Base-by-base conservation (phyloP, 805 yeast species). In the Zygosaccharomyces kombuchaensis region DNA sequence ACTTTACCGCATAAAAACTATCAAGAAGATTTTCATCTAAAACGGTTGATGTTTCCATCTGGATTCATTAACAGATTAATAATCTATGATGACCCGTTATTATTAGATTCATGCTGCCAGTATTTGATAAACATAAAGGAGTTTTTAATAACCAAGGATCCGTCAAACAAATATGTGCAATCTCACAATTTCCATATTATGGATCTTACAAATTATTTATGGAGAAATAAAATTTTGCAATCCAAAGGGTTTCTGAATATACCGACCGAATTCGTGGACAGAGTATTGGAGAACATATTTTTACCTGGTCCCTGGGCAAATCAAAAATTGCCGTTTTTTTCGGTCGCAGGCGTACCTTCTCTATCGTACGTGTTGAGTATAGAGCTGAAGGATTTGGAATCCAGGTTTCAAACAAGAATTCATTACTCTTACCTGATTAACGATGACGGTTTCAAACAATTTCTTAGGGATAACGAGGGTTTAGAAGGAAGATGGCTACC, bases 161-260 rank as follows among this genome's bases (percentile, higher is more conserved):
- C 54, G 2, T 34, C 51, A 2, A 51, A 55, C n/a, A 27, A 30
- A 17, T 50, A 45, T 30, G 55, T 57, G 12, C 54, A 57, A 29
- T 27, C 47, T 30, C 62, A 56, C 17, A 62, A 62, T 36, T 56
- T 48, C 13, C 56, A 53, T 43, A 56, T 60, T 8, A 30, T 60
- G 43, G 65, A 61, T 46, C 36, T 57, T 12, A 57, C 65, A 14
- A 63, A 61, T 36, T 59, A 57, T 34, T 42, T 63, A 16, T 63
- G 67, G 65, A 58, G 63, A 44, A 63, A 60, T 30, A 61, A 55
- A 43, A 46, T 58, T 1, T 26, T 40, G 6, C 43, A 39, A 9
- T 46, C 56, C 4, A 56, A 46, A 31, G 49, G 34, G 10, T 34
- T 61, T 9, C 52, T 62, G 22, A 46, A 41, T 17, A 38, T 63